Base-by-base conservation (phyloP, 1,284 basidiomycete species). In the Ceratobasidium sp. region DNA sequence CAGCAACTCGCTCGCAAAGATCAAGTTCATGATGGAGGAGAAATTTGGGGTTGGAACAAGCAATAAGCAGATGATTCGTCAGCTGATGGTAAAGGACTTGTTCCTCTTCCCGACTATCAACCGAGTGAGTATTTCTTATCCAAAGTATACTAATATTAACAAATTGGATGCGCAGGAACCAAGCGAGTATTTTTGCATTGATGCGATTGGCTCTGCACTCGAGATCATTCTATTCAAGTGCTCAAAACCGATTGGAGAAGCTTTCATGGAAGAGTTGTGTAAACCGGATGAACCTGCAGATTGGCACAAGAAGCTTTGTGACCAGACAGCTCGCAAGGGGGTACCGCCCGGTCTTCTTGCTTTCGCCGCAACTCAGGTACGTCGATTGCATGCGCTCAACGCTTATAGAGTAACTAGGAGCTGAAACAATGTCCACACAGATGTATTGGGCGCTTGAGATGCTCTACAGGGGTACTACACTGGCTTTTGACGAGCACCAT, bases 151-250 rank as follows among this genome's bases (percentile, higher is more conserved):
- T 38, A 38, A 11, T 38, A 38, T 38, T 38, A 11, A 38, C 35
- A 4, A 38, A 6, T 38, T 35, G 26, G 8, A n/a, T 35, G 21
- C 26, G 18, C 16, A 57, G 54, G 9, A 57, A 32, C 54, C 54
- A n/a, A 38, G 9, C 16, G 7, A 35, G 13, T 57, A 38, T 21
- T 57, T 35, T n/a, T 57, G 54, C 38, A 30, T 57, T 0, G 54
- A 30, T 9, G 16, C 32, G 11, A 9, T 57, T 13, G 21, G 54
- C 5, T 16, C 21, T 16, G 21, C 54, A n/a, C 7, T 57, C 32
- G 54, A 57, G 18, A 57, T 57, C 32, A 57, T 57, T 16, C 18
- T 57, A 7, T 57, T 57, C 54, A 57, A 26, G 30, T 57, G 28
- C 14, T 18, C 54, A 6, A 57, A 57, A 9, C 6, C 1, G 1